Evolutionary conservation across 495 filamentous ascomycete species (phyloP).

Genomic region (Daldinia decipiens): DNA sequence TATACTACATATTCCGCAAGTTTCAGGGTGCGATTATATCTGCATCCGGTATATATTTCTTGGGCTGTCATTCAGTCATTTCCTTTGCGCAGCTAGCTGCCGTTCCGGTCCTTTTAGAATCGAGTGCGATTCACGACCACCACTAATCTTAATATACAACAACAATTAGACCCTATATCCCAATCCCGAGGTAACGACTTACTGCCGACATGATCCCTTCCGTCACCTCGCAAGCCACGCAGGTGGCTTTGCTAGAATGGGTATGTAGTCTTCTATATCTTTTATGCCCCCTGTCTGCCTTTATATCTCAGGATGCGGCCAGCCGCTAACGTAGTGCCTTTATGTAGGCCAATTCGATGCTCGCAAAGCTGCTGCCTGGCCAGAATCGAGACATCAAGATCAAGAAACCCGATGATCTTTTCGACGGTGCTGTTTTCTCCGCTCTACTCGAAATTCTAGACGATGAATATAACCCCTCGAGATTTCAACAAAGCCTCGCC

Average conservation of each 20-base stretch:
- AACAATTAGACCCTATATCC: conserved; percentile 10
- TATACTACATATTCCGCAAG: background rate
- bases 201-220: conserved; percentile 43
- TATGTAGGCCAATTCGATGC: conserved; percentile 44
- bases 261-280: conserved; percentile 40
- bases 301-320: conserved; percentile 7
- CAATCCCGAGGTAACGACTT: conserved; percentile 4
- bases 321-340: conserved; percentile 30
- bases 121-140: conserved; percentile 9
- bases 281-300: background rate
- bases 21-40: background rate
- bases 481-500: conserved; percentile 66
- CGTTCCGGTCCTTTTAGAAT: conserved; percentile 5
- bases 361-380: conserved; percentile 31
- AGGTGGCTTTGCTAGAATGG: conserved; percentile 59
- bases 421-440: conserved; percentile 75
- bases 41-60: conserved; percentile 2
- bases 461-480: conserved; percentile 67
- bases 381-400: conserved; percentile 45
- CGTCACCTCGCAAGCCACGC: conserved; percentile 43
- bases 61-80: conserved; percentile 3
- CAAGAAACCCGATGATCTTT: conserved; percentile 66
- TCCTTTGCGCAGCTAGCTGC: conserved; percentile 28
- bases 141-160: conserved; percentile 36
- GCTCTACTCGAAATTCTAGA: conserved; percentile 70